Evolutionary conservation across 192 early-diverging fungal genomes (phyloP).

Genomic region (Linnemannia schmuckeri): DNA sequence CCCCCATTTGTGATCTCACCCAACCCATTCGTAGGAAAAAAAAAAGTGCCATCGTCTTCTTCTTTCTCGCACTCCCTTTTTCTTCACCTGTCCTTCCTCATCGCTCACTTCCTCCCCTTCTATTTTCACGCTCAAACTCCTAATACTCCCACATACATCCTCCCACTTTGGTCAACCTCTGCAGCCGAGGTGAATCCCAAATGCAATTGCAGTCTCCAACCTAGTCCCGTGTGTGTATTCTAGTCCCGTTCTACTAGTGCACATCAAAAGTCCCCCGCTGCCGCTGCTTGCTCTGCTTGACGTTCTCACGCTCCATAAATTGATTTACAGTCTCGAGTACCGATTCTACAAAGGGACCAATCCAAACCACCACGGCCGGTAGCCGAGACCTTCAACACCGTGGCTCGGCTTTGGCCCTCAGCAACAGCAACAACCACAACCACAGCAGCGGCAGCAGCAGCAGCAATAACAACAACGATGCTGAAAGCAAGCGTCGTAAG

Average conservation of each 20-base stretch:
- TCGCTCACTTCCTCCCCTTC: background rate
- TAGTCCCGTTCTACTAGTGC: background rate
- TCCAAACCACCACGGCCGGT: background rate
- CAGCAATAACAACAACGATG: background rate
- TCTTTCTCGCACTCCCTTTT: background rate
- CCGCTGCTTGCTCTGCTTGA: too few species aligned
- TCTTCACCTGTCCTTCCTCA: background rate
- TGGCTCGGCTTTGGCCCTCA: background rate
- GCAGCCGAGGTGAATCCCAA: background rate
- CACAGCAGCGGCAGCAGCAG: too few species aligned
- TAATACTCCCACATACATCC: background rate
- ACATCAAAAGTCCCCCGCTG: background rate
- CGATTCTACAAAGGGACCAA: background rate
- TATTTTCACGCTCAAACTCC: background rate
- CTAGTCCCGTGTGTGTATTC: background rate
- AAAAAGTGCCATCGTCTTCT: background rate
- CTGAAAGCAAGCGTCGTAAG: conserved; percentile 11
- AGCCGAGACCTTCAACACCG: background rate
- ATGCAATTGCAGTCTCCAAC: background rate
- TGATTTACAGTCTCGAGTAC: background rate
- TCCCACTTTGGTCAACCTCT: background rate
- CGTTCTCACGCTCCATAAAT: background rate
- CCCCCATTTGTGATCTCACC: too few species aligned
- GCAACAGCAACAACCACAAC: too few species aligned
- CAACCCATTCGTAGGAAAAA: too few species aligned